Evolutionary conservation across 345 rosid species (phyloP).

Genomic region (Abelmoschus esculentus): DNA sequence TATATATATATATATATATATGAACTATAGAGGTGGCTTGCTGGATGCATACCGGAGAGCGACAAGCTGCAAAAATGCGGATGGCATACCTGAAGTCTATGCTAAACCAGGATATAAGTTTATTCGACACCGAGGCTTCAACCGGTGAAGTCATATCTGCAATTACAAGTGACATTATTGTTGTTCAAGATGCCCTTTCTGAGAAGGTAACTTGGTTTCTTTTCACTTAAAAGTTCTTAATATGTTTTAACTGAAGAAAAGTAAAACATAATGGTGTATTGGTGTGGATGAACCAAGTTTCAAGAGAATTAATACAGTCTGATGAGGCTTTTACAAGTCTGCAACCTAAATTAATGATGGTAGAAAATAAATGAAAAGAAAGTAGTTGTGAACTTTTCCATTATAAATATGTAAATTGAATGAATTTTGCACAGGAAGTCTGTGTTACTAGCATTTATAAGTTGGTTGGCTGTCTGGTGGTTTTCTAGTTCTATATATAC

Average conservation of each 20-base stretch:
- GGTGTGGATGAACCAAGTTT: neutral
- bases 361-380: neutral
- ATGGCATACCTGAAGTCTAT: slow-evolving; percentile 77
- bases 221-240: slow-evolving; percentile 14
- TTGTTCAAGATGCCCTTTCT: slow-evolving; percentile 94
- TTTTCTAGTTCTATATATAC: neutral
- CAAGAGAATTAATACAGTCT: neutral
- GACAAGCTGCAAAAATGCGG: slow-evolving; percentile 93
- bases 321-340: neutral
- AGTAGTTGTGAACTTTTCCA: neutral
- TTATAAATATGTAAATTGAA: neutral
- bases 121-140: slow-evolving; percentile 86
- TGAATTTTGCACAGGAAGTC: neutral
- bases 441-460: slow-evolving; percentile 25
- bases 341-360: neutral
- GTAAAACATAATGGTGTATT: neutral
- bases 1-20: slow-evolving; percentile 51
- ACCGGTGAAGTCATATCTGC: slow-evolving; percentile 91
- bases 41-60: slow-evolving; percentile 97
- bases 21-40: slow-evolving; percentile 87
- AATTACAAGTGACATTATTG: slow-evolving; percentile 74
- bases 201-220: slow-evolving; percentile 53
- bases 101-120: slow-evolving; percentile 84
- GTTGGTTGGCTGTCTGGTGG: slow-evolving; percentile 18
- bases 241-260: neutral